Base-by-base conservation (phyloP, 2,329 filamentous ascomycete genomes). In the Aspergillus tamarii region DNA sequence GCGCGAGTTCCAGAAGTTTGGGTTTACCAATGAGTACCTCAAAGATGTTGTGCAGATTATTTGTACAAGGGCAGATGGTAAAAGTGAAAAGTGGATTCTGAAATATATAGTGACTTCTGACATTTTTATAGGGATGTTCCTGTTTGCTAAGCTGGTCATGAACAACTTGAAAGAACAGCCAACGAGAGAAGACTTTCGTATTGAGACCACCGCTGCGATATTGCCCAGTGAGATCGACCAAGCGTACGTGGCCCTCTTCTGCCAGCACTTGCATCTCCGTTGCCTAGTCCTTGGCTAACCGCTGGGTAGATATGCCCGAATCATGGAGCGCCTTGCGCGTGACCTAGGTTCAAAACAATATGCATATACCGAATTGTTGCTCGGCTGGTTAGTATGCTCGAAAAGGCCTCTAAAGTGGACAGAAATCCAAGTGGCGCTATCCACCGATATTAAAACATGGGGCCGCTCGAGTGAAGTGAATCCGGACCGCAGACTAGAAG, bases 71-170 rank as follows among this genome's bases (percentile, higher is more conserved):
- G 54, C 59, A 9, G 45, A 64, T 61, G 62, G 59, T 64, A 14
- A 48, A 14, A 0, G 21, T 10, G n/a, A 12, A 46, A 23, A 11
- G 8, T 5, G 43, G 1, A 46, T 23, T 11, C 9, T 41, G 39
- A 41, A 7, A 41, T 41, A 41, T 46, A 41, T 46, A 21, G 21
- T 21, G 10, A 12, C 12, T 14, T 23, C 43, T 46, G 14, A 46
- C 43, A 23, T 5, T 12, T 23, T 10, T 21, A 23, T 50, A 64
- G 62, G 62, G 21, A 64, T 64, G 53, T 64, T 64, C 34, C 41
- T 64, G 9, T 61, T 61, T 23, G 62, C 62, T 11, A 58, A 48
- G 32, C 48, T 64, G 11, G 62, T 64, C 23, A 64, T 64, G 30
- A 45, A 48, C 48, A 64, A 64, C n/a, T 34, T 64, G 14, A 21